These are phyloP conservation scores for Ganoderma resinaceum DNA, from an alignment of 1,284 basidiomycete genomes.

Conservation along the genomic window DNA sequence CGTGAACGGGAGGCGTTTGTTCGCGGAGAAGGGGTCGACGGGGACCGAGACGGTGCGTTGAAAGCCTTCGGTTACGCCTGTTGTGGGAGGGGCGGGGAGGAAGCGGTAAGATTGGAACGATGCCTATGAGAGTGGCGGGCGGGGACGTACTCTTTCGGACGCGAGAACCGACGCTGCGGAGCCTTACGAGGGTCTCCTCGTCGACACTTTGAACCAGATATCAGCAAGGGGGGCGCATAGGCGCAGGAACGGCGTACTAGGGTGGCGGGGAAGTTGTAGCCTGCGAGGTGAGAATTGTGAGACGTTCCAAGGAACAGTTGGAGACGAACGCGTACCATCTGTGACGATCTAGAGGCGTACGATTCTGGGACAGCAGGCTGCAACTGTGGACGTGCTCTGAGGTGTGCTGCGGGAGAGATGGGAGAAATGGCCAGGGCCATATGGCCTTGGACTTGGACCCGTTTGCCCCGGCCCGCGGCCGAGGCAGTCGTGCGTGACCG, in stretches of 20 bases:
- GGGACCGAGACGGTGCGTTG: constrained; percentile 33
- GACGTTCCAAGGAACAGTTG: not conserved
- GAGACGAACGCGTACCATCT: constrained; percentile 4
- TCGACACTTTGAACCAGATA: constrained; percentile 26
- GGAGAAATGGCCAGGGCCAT: not conserved
- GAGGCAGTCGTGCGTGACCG: constrained; percentile 29
- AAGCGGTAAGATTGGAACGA: constrained; percentile 8
- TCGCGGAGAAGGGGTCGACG: constrained; percentile 23
- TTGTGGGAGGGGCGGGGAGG: not conserved
- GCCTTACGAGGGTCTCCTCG: constrained; percentile 31
- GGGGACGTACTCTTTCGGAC: constrained; percentile 33
- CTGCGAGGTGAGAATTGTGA: not conserved
- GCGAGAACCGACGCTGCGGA: constrained; percentile 32
- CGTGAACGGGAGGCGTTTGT: constrained; percentile 34
- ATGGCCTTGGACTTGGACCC: no score
- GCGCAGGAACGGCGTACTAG: constrained; percentile 21
- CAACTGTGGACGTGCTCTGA: not conserved
- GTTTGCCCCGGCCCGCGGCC: no score
- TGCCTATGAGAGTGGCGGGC: not conserved
- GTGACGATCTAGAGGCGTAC: not conserved
- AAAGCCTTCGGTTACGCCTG: constrained; percentile 36
- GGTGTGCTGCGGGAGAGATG: not conserved
- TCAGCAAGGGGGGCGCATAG: constrained; percentile 9
- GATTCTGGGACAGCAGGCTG: not conserved
- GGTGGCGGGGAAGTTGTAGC: constrained; percentile 7